phyloP scores from a whole-genome alignment of 2,329 filamentous ascomycete species.

The Calonectria fujianensis region DNA sequence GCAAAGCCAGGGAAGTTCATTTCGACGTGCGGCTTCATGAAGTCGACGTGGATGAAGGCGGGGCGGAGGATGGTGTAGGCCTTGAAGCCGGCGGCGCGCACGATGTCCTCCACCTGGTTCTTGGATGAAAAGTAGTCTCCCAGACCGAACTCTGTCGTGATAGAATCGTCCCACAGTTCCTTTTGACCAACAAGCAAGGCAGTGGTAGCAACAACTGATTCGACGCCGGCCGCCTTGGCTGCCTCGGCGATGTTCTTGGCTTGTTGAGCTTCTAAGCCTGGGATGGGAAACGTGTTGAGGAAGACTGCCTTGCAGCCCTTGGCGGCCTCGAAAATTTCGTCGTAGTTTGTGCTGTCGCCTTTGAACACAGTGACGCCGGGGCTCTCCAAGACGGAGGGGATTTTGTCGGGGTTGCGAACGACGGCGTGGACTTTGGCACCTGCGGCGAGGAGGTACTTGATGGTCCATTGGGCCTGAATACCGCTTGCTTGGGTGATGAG shows the following conservation, averaged over 20 bases:
- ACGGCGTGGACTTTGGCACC: constrained; percentile 61
- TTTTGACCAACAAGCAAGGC: constrained; percentile 46
- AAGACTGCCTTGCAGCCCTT: constrained; percentile 60
- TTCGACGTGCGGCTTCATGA: constrained; percentile 46
- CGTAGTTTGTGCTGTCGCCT: constrained; percentile 59
- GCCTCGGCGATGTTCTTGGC: constrained; percentile 58
- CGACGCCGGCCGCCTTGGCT: constrained; percentile 57
- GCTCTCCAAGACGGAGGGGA: constrained; percentile 51
- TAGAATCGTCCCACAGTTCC: constrained; percentile 51
- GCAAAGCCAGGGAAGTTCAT: constrained; percentile 57
- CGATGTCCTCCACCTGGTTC: constrained; percentile 58
- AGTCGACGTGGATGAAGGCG: constrained; percentile 55
- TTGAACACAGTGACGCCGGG: constrained; percentile 59
- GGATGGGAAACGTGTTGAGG: constrained; percentile 52
- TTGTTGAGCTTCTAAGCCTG: constrained; percentile 56
- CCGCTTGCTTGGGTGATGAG: constrained; percentile 61
- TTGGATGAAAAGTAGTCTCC: constrained; percentile 62
- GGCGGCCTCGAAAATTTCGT: constrained; percentile 57
- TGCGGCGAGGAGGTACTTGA: constrained; percentile 58
- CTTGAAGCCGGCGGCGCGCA: constrained; percentile 54
- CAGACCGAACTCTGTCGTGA: constrained; percentile 41
- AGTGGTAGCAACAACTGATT: constrained; percentile 55
- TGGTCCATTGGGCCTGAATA: constrained; percentile 56
- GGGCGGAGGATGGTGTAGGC: constrained; percentile 61
- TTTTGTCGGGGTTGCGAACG: constrained; percentile 59